Evolutionary conservation across 2,329 filamentous ascomycete genomes (phyloP).

Genomic region (Neofusicoccum laricinum): DNA sequence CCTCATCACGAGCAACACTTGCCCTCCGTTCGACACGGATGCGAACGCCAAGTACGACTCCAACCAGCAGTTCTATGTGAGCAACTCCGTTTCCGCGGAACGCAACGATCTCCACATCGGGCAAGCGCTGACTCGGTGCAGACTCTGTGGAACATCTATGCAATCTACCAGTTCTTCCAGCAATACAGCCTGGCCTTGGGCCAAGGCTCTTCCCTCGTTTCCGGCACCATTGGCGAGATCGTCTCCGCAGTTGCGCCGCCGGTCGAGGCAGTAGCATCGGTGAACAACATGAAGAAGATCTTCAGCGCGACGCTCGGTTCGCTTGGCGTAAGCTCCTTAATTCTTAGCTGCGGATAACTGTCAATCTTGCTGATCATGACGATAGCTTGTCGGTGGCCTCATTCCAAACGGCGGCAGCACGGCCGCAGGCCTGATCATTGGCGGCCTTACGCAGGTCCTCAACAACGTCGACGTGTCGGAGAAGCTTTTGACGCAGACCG

Average conservation of each 20-base stretch:
- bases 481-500: neutral
- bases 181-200: neutral
- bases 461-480: conserved; percentile 6
- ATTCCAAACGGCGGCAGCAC: neutral
- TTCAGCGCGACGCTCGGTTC: neutral
- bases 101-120: neutral
- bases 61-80: neutral
- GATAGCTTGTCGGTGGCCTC: neutral
- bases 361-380: neutral
- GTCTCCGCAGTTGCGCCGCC: neutral
- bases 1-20: conserved; percentile 1
- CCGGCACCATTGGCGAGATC: neutral
- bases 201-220: neutral
- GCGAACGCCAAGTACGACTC: neutral
- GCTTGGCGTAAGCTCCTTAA: neutral
- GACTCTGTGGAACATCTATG: conserved; percentile 3
- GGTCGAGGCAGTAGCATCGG: neutral
- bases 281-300: neutral
- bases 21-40: neutral
- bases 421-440: neutral
- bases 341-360: neutral
- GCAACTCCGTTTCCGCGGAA: neutral
- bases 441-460: neutral
- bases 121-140: neutral
- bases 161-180: neutral